phyloP scores from a whole-genome alignment of 2,329 filamentous ascomycete species.

The Fusarium annulatum region DNA sequence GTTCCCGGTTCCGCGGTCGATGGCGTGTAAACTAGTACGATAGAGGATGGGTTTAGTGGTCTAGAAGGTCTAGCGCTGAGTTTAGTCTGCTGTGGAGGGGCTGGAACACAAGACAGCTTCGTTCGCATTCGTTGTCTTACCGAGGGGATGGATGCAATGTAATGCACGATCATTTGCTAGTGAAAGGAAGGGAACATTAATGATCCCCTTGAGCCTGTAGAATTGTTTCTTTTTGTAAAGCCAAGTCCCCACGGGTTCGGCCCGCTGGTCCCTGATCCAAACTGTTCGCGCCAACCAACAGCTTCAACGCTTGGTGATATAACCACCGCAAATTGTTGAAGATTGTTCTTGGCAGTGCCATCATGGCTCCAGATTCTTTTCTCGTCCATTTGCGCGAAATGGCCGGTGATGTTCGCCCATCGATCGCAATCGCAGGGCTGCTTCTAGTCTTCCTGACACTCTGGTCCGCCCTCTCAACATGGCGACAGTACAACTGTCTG shows the following conservation, averaged over 20 bases:
- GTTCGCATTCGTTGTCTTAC: not conserved
- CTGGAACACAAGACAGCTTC: not conserved
- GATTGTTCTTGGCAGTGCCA: not conserved
- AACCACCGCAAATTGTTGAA: too few relatives aligned
- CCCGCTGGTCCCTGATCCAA: not conserved
- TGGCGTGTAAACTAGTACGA: not conserved
- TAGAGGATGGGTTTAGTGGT: not conserved
- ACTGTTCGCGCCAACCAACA: not conserved
- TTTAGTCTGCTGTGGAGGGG: not conserved
- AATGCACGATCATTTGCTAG: not conserved
- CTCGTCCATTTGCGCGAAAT: not conserved
- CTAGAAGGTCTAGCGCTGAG: not conserved
- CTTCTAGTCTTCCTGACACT: not conserved
- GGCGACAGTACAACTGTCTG: constrained; percentile 51
- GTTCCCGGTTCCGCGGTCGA: not conserved
- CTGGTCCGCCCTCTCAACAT: constrained; percentile 34
- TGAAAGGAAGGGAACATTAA: constrained; percentile 6
- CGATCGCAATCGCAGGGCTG: constrained; percentile 11
- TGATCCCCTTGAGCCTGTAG: not conserved
- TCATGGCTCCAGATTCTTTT: constrained; percentile 15
- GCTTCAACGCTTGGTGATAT: not conserved
- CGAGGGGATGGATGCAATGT: not conserved
- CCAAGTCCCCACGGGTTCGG: not conserved
- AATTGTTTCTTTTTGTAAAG: not conserved
- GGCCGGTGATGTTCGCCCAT: constrained; percentile 1